Evolutionary conservation across 257 asterid species (phyloP).

Genomic region (Voacanga thouarsii): DNA sequence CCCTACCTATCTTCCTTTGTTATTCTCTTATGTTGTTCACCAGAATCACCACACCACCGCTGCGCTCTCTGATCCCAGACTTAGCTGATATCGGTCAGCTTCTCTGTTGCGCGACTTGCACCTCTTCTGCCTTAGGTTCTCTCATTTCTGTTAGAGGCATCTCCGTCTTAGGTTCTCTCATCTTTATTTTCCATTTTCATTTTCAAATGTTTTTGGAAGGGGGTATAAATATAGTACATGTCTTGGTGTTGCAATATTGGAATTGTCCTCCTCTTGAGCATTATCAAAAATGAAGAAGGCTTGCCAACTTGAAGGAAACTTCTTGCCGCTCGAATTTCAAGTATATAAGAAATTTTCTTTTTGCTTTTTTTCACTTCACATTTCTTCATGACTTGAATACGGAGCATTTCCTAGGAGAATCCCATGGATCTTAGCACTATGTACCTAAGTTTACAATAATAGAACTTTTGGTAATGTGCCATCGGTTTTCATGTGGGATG

Average conservation of each 20-base stretch:
- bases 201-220: too few relatives aligned
- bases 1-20: too few relatives aligned
- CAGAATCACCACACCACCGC: too few relatives aligned
- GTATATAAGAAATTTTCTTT: background rate
- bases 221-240: background rate
- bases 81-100: too few relatives aligned
- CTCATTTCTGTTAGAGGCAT: too few relatives aligned
- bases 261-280: background rate
- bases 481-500: background rate
- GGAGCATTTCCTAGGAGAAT: background rate
- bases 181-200: too few relatives aligned
- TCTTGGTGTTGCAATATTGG: background rate
- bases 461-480: background rate
- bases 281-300: background rate
- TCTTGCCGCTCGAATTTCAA: conserved; percentile 1
- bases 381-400: background rate
- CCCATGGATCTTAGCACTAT: background rate
- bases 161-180: too few relatives aligned
- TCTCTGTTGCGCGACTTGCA: too few relatives aligned
- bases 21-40: too few relatives aligned
- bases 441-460: background rate
- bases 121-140: too few relatives aligned
- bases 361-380: background rate
- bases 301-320: background rate
- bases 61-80: too few relatives aligned